Conservation (phyloP, 495 filamentous ascomycete genomes). For the Lichenothelia convexa region DNA sequence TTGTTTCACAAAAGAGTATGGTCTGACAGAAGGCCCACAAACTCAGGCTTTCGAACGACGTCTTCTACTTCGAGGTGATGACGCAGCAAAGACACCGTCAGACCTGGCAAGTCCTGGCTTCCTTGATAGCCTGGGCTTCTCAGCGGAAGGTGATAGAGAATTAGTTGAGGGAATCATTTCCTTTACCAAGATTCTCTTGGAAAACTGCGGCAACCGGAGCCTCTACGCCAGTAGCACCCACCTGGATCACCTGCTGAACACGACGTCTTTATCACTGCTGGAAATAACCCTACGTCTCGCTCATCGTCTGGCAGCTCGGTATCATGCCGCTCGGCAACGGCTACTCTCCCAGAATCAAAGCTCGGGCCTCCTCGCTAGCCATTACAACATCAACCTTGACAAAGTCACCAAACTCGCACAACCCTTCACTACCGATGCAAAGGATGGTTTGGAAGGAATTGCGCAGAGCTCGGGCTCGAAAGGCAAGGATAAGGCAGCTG, state of each 20-base stretch:
- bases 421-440: constrained; percentile 57
- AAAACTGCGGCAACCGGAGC: constrained; percentile 94
- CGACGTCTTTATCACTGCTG: constrained; percentile 61
- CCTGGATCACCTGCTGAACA: constrained; percentile 72
- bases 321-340: constrained; percentile 70
- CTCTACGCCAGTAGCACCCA: constrained; percentile 85
- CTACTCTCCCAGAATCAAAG: constrained; percentile 43
- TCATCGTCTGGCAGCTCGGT: constrained; percentile 74
- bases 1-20: constrained; percentile 63
- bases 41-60: constrained; percentile 48
- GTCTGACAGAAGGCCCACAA: constrained; percentile 64
- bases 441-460: no score
- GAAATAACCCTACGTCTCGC: constrained; percentile 55
- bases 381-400: constrained; percentile 90
- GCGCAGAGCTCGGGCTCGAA: constrained; percentile 38
- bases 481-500: constrained; percentile 49
- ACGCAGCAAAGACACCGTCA: constrained; percentile 15
- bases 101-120: constrained; percentile 19
- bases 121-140: constrained; percentile 40
- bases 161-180: constrained; percentile 61
- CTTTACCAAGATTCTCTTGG: constrained; percentile 72
- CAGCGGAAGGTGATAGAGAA: constrained; percentile 54
- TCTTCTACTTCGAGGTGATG: constrained; percentile 38
- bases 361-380: constrained; percentile 54
- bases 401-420: constrained; percentile 64